Base-by-base conservation (phyloP, 2,329 filamentous ascomycete species). In the Colletotrichum magnum region DNA sequence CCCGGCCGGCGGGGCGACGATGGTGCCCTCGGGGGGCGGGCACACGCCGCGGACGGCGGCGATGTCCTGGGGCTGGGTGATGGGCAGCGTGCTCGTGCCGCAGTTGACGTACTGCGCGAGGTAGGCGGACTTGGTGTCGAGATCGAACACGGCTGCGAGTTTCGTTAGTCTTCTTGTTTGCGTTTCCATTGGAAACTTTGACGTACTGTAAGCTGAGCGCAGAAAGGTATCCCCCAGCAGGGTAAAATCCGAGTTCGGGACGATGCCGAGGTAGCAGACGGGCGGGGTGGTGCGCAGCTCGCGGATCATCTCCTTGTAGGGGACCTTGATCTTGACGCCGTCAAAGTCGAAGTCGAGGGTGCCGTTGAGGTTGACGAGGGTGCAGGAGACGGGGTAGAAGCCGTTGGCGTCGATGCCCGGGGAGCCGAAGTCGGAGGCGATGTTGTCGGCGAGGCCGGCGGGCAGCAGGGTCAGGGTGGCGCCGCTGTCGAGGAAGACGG, bases 401-500 rank as follows among this genome's bases (percentile, higher is more conserved):
- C 82, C 84, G 67, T 79, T 81, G 54, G 69, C 63, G 71, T 82
- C 81, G 57, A 79, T 73, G 1, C 74, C 74, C 0, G 75, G 66
- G 3, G 82, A 81, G 12, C 84, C 85, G 62, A 90, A 85, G 71
- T 87, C 84, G 24, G 77, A 74, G 21, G 85, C 85, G 39, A 90
- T 84, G 50, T 74, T 71, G n/a, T 79, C 74, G 50, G 86, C 86
- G 39, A 93, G 79, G 21, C 77, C 76, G 64, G 87, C 80, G 1
- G 92, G 92, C 2, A 94, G 82, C 63, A 93, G 87, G 58, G 88
- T 91, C 74, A 93, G 83, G 15, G 90, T 93, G 26, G 89, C 90
- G 6, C 92, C 92, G 28, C 89, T 92, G 79, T 94, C 92, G 51
- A 94, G 85, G 61, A 94, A 89, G 12, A 92, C 90, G 13, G 88